Conservation (phyloP, 2,329 filamentous ascomycete species). For the Cladophialophora immunda region DNA sequence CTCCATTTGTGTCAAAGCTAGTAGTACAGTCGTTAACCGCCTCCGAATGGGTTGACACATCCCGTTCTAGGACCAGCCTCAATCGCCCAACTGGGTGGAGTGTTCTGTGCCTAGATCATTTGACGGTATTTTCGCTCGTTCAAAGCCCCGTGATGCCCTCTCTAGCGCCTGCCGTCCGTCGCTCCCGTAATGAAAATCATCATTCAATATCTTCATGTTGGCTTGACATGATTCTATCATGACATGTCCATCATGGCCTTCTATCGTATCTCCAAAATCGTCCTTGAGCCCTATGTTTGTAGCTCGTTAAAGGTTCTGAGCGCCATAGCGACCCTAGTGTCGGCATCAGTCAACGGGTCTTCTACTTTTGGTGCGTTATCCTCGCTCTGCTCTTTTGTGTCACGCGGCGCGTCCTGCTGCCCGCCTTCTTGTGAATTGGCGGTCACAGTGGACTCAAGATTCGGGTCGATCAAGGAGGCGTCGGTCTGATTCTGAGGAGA, state of each 20-base stretch:
- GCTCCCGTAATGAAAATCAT: neutral
- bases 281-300: conserved; percentile 9
- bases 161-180: neutral
- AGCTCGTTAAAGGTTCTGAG: conserved; percentile 34
- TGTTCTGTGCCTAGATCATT: neutral
- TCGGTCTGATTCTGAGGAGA: conserved; percentile 30
- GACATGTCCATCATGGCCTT: conserved; percentile 5
- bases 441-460: conserved; percentile 32
- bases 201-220: conserved; percentile 1
- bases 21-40: conserved; percentile 6
- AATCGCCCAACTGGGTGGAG: neutral
- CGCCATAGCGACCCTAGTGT: conserved; percentile 33
- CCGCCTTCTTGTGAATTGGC: conserved; percentile 16
- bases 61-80: neutral
- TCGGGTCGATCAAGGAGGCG: conserved; percentile 37
- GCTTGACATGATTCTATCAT: conserved; percentile 1
- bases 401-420: conserved; percentile 2
- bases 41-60: neutral
- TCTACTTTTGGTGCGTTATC: conserved; percentile 23
- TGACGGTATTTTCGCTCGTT: neutral
- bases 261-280: neutral
- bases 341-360: conserved; percentile 26
- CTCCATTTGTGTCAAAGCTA: conserved; percentile 3
- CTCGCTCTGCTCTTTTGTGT: neutral
- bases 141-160: neutral